Evolutionary conservation across 2,329 filamentous ascomycete genomes (phyloP), one percentile per base, ranked within the genome.

Genomic region (Aspergillus carbonarius): DNA sequence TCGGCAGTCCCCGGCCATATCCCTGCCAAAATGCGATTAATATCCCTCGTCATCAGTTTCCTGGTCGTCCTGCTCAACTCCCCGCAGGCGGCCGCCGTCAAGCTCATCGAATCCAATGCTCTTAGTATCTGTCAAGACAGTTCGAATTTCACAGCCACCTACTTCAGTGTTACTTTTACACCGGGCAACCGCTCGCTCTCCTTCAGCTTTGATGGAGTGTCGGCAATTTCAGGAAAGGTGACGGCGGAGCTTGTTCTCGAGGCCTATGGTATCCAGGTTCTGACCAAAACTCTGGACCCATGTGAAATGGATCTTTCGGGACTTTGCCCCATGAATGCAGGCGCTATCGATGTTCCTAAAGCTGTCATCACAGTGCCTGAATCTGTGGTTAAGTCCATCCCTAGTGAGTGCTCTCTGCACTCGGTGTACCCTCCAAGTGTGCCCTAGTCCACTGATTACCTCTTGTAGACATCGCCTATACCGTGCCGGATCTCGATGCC

Each of bases 241-340:
- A 52, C 56, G 18, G 62, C 62, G 10, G 59, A 82, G 63, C 81
- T 91, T 70, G 88, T 97, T 60, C 84, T 96, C 66, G 84, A 88
- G 60, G 93, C 91, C 53, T 98, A 97, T 72, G 93, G 93, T 54
- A 92, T 89, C 76, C 80, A 84, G 35, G 86, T 91, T 64, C 77
- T 93, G 66, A 83, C 82, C 62, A 78, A 85, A 65, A 85, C 79
- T 4, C 75, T 97, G 66, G 81, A 96, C 71, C 93, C 93, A 47
- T 98, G 93, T 80, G 78, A 84, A 27, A 81, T 85, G 63, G 73
- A 82, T 34, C 81, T 96, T 61, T 76, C 82, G 60, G 91, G 92
- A 74, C 84, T 97, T 69, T 98, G 93, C 76, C 93, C 93, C 59
- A 96, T 97, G 92, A 89, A 86, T 63, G 86, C 91, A 8, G 92